Percentiles rank a stretch among this genome's conserved stretches.
phyloP scores from a whole-genome alignment of 2,329 filamentous ascomycete species.

The Chaetomiaceae sp. region DNA sequence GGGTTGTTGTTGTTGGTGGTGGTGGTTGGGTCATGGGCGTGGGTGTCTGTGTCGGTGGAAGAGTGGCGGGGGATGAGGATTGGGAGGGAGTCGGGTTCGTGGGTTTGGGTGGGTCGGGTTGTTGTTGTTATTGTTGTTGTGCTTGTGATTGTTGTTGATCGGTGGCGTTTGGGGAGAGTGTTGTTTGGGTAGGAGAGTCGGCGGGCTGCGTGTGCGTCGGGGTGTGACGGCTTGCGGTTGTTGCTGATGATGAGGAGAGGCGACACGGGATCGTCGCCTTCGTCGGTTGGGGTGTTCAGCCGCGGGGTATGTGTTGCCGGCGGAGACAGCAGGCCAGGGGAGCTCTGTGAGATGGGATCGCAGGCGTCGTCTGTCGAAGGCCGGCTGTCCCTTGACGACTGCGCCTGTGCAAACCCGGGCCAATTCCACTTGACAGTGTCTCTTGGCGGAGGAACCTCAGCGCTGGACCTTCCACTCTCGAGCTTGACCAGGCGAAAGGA shows the following conservation, averaged over 20 bases:
- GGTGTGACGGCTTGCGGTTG: no score
- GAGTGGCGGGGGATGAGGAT: not conserved
- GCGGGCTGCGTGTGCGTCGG: not conserved
- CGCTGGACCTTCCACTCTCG: constrained; percentile 4
- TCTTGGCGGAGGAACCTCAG: not conserved
- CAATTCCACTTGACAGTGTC: constrained; percentile 22
- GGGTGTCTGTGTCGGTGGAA: not conserved
- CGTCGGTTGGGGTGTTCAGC: no score
- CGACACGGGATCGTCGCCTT: no score
- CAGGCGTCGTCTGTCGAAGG: constrained; percentile 13
- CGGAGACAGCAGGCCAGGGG: constrained; percentile 3
- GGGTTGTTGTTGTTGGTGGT: not conserved
- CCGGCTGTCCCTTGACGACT: not conserved
- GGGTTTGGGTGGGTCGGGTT: not conserved
- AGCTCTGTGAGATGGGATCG: constrained; percentile 11
- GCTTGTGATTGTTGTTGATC: no score
- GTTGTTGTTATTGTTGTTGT: not conserved
- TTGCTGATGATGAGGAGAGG: not conserved
- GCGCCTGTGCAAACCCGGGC: constrained; percentile 18
- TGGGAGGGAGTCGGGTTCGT: not conserved
- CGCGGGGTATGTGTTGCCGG: constrained; percentile 11
- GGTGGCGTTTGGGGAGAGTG: not conserved
- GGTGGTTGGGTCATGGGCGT: not conserved
- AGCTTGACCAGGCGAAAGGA: constrained; percentile 13
- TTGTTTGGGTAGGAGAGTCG: not conserved